Conservation (phyloP, 2,329 filamentous ascomycete species). For the Microdochium trichocladiopsis region DNA sequence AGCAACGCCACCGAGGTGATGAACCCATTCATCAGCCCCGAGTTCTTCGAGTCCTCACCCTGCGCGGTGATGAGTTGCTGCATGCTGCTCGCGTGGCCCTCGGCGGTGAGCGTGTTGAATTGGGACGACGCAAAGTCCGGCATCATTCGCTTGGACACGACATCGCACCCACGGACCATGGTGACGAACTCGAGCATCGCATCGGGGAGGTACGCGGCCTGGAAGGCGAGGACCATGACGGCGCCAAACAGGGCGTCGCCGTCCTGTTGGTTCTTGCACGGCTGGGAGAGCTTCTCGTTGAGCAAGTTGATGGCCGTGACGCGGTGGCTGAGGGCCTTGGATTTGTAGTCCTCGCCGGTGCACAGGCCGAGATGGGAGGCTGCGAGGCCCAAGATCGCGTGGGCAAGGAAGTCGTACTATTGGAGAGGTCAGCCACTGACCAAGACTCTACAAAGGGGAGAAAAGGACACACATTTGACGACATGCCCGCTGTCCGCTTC, state of each 20-base stretch:
- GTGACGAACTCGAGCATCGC: constrained; percentile 44
- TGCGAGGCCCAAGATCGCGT: constrained; percentile 58
- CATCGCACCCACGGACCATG: constrained; percentile 28
- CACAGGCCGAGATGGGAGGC: constrained; percentile 54
- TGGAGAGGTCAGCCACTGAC: not conserved
- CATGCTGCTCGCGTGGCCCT: constrained; percentile 9
- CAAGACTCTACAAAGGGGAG: no score
- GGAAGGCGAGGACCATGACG: constrained; percentile 52
- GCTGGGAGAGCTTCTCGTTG: constrained; percentile 40
- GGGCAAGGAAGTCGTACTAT: constrained; percentile 59
- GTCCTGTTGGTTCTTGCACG: constrained; percentile 25
- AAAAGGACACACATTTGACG: constrained; percentile 51
- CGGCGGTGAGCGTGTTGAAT: constrained; percentile 8
- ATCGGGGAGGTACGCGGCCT: constrained; percentile 49
- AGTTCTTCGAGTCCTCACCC: not conserved
- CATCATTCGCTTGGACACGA: constrained; percentile 6
- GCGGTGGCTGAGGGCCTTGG: constrained; percentile 56
- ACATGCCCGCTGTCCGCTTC: constrained; percentile 59
- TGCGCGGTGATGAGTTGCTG: not conserved
- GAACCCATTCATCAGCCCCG: not conserved
- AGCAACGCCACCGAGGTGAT: not conserved
- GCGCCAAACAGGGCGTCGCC: constrained; percentile 53
- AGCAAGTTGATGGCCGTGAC: constrained; percentile 57
- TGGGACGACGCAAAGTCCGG: constrained; percentile 6
- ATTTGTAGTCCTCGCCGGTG: constrained; percentile 40